These are phyloP conservation scores for Vanilla planifolia DNA, from an alignment of 106 monocot genomes.

Conservation along the genomic window DNA sequence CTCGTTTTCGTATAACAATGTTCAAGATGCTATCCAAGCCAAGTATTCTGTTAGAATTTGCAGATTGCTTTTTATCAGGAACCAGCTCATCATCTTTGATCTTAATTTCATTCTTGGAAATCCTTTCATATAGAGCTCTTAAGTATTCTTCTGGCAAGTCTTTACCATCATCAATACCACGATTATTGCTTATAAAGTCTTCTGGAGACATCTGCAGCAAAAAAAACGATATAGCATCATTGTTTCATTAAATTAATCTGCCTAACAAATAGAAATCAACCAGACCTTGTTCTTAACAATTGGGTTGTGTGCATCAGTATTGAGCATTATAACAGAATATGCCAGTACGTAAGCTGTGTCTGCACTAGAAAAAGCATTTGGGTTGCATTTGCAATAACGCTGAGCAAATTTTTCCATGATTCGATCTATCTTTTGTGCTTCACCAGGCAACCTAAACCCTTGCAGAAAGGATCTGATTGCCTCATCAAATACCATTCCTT, in stretches of 20 bases:
- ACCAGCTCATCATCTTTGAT: conserved; percentile 89
- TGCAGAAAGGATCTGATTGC: conserved; percentile 70
- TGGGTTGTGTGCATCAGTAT: conserved; percentile 91
- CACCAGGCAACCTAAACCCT: conserved; percentile 92
- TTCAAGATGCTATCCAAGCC: conserved; percentile 89
- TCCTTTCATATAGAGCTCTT: conserved; percentile 81
- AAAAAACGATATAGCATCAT: background rate
- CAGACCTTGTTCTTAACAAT: conserved; percentile 93
- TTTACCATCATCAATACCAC: conserved; percentile 92
- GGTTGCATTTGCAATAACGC: conserved; percentile 91
- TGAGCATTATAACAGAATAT: conserved; percentile 92
- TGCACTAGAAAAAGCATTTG: conserved; percentile 80
- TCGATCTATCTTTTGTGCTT: conserved; percentile 89
- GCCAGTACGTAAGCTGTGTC: conserved; percentile 97
- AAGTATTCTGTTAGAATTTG: conserved; percentile 62
- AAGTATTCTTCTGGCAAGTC: conserved; percentile 89
- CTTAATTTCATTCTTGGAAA: conserved; percentile 82
- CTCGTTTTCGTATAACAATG: conserved; percentile 83
- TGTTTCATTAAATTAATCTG: background rate
- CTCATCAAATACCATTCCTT: conserved; percentile 89
- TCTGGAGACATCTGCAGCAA: conserved; percentile 84
- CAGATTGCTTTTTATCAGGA: conserved; percentile 46
- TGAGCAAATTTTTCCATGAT: conserved; percentile 97
- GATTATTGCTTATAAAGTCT: conserved; percentile 90
- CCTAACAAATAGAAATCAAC: conserved; percentile 1